A percentile compares a stretch with the other conserved stretches of the same genome.
Conservation (phyloP, 345 rosid genomes). For the Eucalyptus brandiana region DNA sequence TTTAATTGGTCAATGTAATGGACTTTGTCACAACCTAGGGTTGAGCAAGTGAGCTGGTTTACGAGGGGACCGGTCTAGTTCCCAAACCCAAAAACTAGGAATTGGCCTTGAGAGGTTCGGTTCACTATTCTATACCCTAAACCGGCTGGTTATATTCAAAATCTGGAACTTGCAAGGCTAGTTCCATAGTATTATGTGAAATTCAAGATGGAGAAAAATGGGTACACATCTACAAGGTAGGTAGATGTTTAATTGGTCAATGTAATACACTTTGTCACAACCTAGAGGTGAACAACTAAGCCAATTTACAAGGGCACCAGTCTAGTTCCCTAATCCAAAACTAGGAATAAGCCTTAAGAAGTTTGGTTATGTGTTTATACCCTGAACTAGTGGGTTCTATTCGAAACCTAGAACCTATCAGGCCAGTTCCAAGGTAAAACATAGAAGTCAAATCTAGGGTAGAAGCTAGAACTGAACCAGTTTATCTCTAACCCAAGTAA, state of each 20-base stretch:
- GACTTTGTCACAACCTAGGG: not conserved
- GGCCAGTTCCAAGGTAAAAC: not conserved
- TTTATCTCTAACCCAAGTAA: not conserved
- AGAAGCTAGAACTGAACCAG: not conserved
- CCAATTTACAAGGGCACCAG: not conserved
- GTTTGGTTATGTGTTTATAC: no score
- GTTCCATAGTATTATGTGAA: no score
- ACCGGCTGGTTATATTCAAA: no score
- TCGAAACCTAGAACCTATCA: accelerated
- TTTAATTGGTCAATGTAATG: not conserved
- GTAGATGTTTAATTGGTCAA: not conserved
- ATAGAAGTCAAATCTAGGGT: not conserved
- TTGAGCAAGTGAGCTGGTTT: not conserved
- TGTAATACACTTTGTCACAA: not conserved
- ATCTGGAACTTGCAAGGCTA: no score
- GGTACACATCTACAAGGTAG: not conserved
- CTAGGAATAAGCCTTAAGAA: no score
- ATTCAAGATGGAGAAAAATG: not conserved
- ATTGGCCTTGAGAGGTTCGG: not conserved
- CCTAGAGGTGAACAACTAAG: not conserved
- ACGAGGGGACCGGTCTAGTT: accelerated
- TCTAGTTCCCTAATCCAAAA: no score
- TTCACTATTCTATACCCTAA: not conserved
- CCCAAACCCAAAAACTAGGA: not conserved
- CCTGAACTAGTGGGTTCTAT: not conserved